Evolutionary conservation across 805 yeast genomes (phyloP).

Genomic region (Monosporozyma siamensis): DNA sequence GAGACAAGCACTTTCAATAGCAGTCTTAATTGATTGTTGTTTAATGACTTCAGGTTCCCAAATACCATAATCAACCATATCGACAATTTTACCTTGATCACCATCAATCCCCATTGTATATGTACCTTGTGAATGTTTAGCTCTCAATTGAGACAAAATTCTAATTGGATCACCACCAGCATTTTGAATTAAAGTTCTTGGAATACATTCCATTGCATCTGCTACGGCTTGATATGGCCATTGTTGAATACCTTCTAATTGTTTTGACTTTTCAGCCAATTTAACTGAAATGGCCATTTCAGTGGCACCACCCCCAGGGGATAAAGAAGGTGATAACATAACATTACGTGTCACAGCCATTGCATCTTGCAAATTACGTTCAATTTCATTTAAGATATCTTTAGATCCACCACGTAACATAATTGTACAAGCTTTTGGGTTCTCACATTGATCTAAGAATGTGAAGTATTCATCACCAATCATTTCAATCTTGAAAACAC

Average conservation of each 20-base stretch:
- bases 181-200: slow-evolving; percentile 93
- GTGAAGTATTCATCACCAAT: slow-evolving; percentile 98
- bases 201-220: slow-evolving; percentile 97
- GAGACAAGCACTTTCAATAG: slow-evolving; percentile 92
- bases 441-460: slow-evolving; percentile 64
- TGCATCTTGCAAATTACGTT: slow-evolving; percentile 95
- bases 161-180: slow-evolving; percentile 96
- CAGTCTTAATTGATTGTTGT: slow-evolving; percentile 95
- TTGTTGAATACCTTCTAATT: slow-evolving; percentile 88
- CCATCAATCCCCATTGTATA: slow-evolving; percentile 90
- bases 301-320: slow-evolving; percentile 99
- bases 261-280: slow-evolving; percentile 82
- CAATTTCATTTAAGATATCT: slow-evolving; percentile 92
- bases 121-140: slow-evolving; percentile 89
- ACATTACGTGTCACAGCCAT: slow-evolving; percentile 97
- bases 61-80: slow-evolving; percentile 90
- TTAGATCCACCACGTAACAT: slow-evolving; percentile 93
- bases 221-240: slow-evolving; percentile 99
- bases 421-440: slow-evolving; percentile 91
- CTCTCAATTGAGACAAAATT: slow-evolving; percentile 80
- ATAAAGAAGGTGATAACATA: slow-evolving; percentile 82
- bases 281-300: slow-evolving; percentile 95
- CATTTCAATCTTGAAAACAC: slow-evolving; percentile 82
- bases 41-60: slow-evolving; percentile 99
- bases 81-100: slow-evolving; percentile 85